phyloP scores from a whole-genome alignment of 129 eudicot genomes.

The Mikania micrantha region DNA sequence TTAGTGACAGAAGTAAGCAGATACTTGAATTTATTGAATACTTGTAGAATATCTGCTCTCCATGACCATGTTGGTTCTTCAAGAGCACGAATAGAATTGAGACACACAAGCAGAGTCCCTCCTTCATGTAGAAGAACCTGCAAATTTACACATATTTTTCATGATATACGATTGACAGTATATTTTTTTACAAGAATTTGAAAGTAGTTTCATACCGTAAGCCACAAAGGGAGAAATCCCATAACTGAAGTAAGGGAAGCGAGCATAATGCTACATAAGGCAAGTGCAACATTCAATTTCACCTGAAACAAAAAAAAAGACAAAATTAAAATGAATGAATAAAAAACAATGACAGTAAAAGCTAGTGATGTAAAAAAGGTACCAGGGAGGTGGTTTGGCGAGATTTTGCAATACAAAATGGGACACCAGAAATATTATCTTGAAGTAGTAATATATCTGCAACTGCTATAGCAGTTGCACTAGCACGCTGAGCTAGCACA shows the following conservation, averaged over 20 bases:
- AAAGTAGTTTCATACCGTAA: constrained; percentile 55
- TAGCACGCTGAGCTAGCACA: constrained; percentile 96
- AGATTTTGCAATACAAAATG: constrained; percentile 82
- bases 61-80: constrained; percentile 87
- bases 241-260: constrained; percentile 95
- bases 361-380: constrained; percentile 1
- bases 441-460: constrained; percentile 90
- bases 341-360: neutral
- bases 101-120: constrained; percentile 92
- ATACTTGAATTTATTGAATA: constrained; percentile 32
- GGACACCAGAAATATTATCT: constrained; percentile 90
- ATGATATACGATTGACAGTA: neutral
- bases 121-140: constrained; percentile 97
- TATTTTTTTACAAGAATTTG: neutral
- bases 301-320: constrained; percentile 44
- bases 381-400: constrained; percentile 88
- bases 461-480: constrained; percentile 98
- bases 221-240: constrained; percentile 96
- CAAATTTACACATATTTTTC: neutral
- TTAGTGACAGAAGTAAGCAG: constrained; percentile 23
- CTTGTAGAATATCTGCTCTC: constrained; percentile 50
- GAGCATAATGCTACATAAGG: constrained; percentile 74
- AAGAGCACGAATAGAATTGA: constrained; percentile 85
- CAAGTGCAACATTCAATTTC: constrained; percentile 87
- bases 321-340: neutral